phyloP scores from a whole-genome alignment of 2,329 filamentous ascomycete species.

The Elsinoe australis region DNA sequence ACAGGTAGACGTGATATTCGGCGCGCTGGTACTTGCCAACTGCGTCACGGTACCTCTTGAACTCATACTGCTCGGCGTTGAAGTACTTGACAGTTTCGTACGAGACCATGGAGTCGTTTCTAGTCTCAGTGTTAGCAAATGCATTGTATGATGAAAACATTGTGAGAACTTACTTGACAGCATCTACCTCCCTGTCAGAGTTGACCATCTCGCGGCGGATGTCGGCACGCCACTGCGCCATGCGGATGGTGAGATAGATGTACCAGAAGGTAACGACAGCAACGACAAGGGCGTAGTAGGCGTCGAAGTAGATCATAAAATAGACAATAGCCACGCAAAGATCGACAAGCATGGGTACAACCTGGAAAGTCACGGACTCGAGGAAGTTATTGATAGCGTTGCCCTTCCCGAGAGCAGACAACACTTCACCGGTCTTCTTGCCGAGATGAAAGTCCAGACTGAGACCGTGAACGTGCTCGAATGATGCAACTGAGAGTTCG shows the following conservation, averaged over 20 bases:
- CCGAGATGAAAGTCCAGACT: conserved; percentile 94
- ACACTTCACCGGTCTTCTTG: conserved; percentile 91
- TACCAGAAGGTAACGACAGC: conserved; percentile 91
- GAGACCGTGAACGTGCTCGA: conserved; percentile 92
- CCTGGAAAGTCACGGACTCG: conserved; percentile 92
- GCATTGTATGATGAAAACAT: background rate
- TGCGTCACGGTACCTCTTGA: conserved; percentile 49
- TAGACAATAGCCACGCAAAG: conserved; percentile 76
- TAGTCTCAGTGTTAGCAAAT: conserved; percentile 29
- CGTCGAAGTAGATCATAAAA: conserved; percentile 71
- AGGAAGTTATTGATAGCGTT: conserved; percentile 94
- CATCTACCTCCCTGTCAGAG: conserved; percentile 87
- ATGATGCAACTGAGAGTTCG: conserved; percentile 86
- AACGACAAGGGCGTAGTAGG: conserved; percentile 83
- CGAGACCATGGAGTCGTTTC: conserved; percentile 95
- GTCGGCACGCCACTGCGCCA: conserved; percentile 88
- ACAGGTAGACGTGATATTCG: conserved; percentile 50
- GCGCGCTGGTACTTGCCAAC: conserved; percentile 51
- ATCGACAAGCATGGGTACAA: conserved; percentile 90
- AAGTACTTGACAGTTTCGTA: conserved; percentile 74
- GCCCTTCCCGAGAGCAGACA: conserved; percentile 93
- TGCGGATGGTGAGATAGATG: conserved; percentile 89
- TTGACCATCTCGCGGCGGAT: conserved; percentile 92
- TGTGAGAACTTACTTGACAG: conserved; percentile 62
- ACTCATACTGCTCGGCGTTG: conserved; percentile 54